Conservation (phyloP, 305 asterid genomes). For the Galium porrigens region DNA sequence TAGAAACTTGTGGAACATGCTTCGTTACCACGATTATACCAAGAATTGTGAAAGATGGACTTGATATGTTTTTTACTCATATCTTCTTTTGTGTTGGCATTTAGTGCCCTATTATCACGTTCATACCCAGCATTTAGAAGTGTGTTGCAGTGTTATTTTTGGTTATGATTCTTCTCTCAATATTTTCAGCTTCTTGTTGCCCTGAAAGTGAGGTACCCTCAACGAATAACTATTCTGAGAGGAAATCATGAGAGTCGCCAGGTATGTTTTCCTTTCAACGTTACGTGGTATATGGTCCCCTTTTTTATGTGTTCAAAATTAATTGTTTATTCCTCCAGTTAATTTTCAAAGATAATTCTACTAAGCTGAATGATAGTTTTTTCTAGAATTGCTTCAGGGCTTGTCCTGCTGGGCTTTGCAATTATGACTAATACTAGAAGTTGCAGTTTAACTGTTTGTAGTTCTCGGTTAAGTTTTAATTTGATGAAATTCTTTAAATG, state of each 20-base stretch:
- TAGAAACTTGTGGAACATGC: not conserved
- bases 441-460: not conserved
- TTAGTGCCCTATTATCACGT: not conserved
- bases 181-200: constrained; percentile 66
- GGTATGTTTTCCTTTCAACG: constrained; percentile 29
- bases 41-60: not conserved
- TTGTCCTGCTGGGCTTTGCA: not conserved
- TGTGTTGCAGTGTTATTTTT: not conserved
- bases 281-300: not conserved
- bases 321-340: not conserved
- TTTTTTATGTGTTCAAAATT: not conserved
- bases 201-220: constrained; percentile 83
- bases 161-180: constrained; percentile 1
- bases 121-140: too few relatives aligned
- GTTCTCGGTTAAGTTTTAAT: not conserved
- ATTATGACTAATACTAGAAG: not conserved
- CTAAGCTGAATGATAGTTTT: not conserved
- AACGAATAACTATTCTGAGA: constrained; percentile 78
- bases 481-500: not conserved
- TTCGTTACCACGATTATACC: not conserved
- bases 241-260: constrained; percentile 97
- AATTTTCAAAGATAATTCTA: not conserved
- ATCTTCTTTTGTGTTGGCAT: not conserved
- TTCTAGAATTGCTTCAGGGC: not conserved
- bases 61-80: not conserved